phyloP scores from a whole-genome alignment of 768 basidiomycete genomes.

The Trichaptum fuscoviolaceum region DNA sequence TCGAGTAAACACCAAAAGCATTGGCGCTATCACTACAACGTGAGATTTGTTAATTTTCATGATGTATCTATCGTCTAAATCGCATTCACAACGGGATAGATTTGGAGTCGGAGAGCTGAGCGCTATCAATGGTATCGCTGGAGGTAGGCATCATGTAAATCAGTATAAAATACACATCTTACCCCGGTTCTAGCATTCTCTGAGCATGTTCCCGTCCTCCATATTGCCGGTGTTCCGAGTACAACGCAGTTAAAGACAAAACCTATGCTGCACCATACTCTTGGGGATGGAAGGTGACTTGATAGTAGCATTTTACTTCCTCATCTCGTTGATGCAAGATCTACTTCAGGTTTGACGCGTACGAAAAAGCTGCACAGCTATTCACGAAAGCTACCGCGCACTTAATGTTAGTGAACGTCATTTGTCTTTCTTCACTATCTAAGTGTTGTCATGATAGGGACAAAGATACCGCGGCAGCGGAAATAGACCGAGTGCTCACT shows the following conservation, averaged over 20 bases:
- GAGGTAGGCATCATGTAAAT: constrained; percentile 36
- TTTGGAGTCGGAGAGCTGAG: constrained; percentile 95
- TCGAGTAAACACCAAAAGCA: constrained; percentile 67
- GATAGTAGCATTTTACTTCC: not conserved
- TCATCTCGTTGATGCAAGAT: not conserved
- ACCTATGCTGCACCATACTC: constrained; percentile 82
- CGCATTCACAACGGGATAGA: constrained; percentile 25
- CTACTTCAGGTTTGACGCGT: constrained; percentile 65
- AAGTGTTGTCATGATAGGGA: constrained; percentile 13
- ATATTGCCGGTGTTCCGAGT: constrained; percentile 80
- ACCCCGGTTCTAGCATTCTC: constrained; percentile 53
- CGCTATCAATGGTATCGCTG: constrained; percentile 80
- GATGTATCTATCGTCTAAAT: not conserved
- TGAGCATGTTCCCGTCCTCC: constrained; percentile 87
- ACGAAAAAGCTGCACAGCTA: constrained; percentile 66
- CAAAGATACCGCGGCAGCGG: constrained; percentile 48
- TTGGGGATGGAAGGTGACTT: constrained; percentile 70
- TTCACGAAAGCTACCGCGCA: constrained; percentile 67
- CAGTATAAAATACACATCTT: not conserved
- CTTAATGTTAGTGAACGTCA: constrained; percentile 28
- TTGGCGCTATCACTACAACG: constrained; percentile 79
- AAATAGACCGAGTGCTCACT: constrained; percentile 76
- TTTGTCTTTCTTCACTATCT: not conserved
- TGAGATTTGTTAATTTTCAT: constrained; percentile 22
- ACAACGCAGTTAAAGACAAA: constrained; percentile 64